Base-by-base conservation (phyloP, 192 early-diverging fungal genomes). In the Backusella mclennaniae region DNA sequence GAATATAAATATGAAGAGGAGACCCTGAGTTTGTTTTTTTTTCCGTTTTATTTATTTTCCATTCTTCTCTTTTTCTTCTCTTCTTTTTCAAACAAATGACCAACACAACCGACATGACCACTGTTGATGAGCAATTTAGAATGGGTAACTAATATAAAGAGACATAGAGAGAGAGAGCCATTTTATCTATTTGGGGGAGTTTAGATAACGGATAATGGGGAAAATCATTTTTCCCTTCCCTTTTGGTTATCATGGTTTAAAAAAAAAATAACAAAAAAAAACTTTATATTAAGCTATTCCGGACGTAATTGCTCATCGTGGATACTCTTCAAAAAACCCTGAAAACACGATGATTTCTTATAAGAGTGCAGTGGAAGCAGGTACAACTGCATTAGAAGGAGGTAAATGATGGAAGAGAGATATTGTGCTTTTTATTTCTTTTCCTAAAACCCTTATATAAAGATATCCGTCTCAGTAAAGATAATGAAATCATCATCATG, bases 281-380 rank as follows among this genome's bases (percentile, higher is more conserved):
- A 12, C 23, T 63, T 63, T 63, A 63, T 63, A 23, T 63, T 29
- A 63, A 77, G 73, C 71, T 5, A 6, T 26, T 36, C 82, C 78
- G n/a, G 44, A 66, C 67, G 81, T 81, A 2, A 77, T 86, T 31
- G 85, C 79, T 72, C 79, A 84, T 79, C 82, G 89, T 44, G 89
- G 89, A 23, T 82, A 76, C 38, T 86, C 84, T 26, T 84, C 81
- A 9, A 74, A 79, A 66, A 86, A 85, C 72, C 84, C 87, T 1
- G 89, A 90, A 77, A 90, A 90, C 71, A 87, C 89, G 0, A 74
- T 90, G 35, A n/a, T 86, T 3, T 83, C 89, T 5, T 84, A 86
- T 77, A 76, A 77, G n/a, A 79, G 83, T 69, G 89, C 89, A 1
- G 59, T 90, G 33, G 78, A 84, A 23, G 87, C 86, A 21, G 86